Conservation (phyloP, 345 rosid genomes). For the Gynandropsis gynandra region DNA sequence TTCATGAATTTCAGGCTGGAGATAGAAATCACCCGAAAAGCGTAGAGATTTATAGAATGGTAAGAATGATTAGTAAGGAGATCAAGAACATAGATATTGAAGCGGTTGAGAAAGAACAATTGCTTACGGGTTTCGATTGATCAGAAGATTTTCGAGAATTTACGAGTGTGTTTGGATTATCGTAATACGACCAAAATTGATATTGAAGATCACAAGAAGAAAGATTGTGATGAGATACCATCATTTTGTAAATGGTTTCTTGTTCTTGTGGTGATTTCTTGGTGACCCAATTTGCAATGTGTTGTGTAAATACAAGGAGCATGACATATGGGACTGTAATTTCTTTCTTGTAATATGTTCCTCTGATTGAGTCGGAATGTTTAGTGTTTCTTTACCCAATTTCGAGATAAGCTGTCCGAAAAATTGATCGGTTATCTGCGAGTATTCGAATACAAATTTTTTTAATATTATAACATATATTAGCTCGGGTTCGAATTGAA, state of each 20-base stretch:
- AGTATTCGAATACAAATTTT: no score
- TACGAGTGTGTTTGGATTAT: slow-evolving; percentile 61
- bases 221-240: slow-evolving; percentile 71
- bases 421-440: no score
- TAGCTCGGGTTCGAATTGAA: no score
- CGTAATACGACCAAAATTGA: slow-evolving; percentile 51
- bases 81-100: slow-evolving; percentile 33
- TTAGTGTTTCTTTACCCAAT: no score
- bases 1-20: slow-evolving; percentile 59
- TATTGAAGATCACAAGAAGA: slow-evolving; percentile 54
- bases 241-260: slow-evolving; percentile 59
- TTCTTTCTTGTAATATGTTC: no score
- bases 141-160: slow-evolving; percentile 59
- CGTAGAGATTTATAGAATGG: slow-evolving; percentile 42
- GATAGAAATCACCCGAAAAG: slow-evolving; percentile 39
- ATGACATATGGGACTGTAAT: no score
- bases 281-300: slow-evolving; percentile 29
- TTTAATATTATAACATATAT: no score
- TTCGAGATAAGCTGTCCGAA: no score
- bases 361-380: no score
- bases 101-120: slow-evolving; percentile 42
- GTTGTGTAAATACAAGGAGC: no score
- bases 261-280: slow-evolving; percentile 74
- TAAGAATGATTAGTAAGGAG: slow-evolving; percentile 32
- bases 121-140: slow-evolving; percentile 62